These are phyloP conservation scores for Triangularia setosa DNA, from an alignment of 2,329 filamentous ascomycete species.

Conservation along the genomic window DNA sequence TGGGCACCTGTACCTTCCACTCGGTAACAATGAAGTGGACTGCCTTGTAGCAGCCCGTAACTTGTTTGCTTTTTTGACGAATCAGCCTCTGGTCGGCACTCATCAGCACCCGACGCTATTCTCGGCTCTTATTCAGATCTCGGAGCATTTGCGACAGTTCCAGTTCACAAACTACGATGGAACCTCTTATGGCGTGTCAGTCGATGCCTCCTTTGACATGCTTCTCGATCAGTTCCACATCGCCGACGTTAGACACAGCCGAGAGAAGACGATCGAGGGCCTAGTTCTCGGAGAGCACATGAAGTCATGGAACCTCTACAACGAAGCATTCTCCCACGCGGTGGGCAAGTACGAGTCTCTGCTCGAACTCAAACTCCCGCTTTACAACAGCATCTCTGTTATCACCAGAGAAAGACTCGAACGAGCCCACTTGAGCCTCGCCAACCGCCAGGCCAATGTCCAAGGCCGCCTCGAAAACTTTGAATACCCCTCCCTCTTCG, in stretches of 20 bases:
- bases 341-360: conserved; percentile 81
- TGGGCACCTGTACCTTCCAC: conserved; percentile 52
- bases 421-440: conserved; percentile 74
- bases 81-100: conserved; percentile 60
- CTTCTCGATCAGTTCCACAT: conserved; percentile 75
- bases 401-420: conserved; percentile 77
- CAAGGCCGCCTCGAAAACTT: conserved; percentile 77
- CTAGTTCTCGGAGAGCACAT: conserved; percentile 86
- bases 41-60: conserved; percentile 58
- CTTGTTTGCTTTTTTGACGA: conserved; percentile 62
- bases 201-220: conserved; percentile 63
- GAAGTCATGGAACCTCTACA: conserved; percentile 77
- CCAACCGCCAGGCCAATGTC: conserved; percentile 66
- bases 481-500: conserved; percentile 85
- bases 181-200: conserved; percentile 56
- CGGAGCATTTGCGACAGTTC: conserved; percentile 52
- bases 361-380: conserved; percentile 59
- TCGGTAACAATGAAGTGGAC: conserved; percentile 47
- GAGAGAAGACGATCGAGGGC: conserved; percentile 85
- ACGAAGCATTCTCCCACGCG: conserved; percentile 86
- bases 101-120: conserved; percentile 50
- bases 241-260: conserved; percentile 74
- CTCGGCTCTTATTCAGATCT: conserved; percentile 51
- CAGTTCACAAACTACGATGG: conserved; percentile 55
- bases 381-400: conserved; percentile 66